Conservation (phyloP, 2,329 filamentous ascomycete genomes). For the Drechslerella dactyloides region DNA sequence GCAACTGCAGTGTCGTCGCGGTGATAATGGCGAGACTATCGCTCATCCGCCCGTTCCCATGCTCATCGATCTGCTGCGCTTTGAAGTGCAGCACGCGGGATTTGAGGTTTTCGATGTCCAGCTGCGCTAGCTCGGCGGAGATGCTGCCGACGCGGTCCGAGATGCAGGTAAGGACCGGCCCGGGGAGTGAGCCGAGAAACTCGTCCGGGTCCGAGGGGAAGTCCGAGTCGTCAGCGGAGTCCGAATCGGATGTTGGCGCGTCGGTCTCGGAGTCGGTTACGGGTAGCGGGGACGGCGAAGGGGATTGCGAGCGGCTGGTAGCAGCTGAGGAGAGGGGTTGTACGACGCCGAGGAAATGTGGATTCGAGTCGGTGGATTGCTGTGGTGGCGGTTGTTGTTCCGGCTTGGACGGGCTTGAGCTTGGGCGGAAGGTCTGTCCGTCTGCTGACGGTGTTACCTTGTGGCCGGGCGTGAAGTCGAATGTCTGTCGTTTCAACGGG, state of each 20-base stretch:
- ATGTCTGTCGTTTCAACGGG: constrained; percentile 34
- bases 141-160: constrained; percentile 74
- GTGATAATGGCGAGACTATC: constrained; percentile 91
- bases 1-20: constrained; percentile 84
- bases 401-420: constrained; percentile 31
- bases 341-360: constrained; percentile 8
- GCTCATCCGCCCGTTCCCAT: constrained; percentile 73
- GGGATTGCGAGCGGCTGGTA: neutral
- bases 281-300: constrained; percentile 14
- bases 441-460: neutral
- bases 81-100: constrained; percentile 72
- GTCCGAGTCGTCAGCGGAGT: constrained; percentile 51
- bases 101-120: constrained; percentile 87
- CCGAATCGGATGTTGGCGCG: constrained; percentile 14
- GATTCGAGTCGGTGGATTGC: neutral
- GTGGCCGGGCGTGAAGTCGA: constrained; percentile 30
- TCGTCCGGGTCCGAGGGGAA: constrained; percentile 55
- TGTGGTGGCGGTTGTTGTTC: constrained; percentile 1
- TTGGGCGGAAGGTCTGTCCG: constrained; percentile 19
- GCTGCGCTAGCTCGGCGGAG: constrained; percentile 64
- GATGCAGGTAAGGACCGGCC: constrained; percentile 69
- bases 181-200: constrained; percentile 75
- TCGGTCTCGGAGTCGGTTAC: constrained; percentile 31
- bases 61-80: constrained; percentile 59
- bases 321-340: constrained; percentile 15